phyloP scores from a whole-genome alignment of 257 asterid genomes.

The Nicotiana tabacum region DNA sequence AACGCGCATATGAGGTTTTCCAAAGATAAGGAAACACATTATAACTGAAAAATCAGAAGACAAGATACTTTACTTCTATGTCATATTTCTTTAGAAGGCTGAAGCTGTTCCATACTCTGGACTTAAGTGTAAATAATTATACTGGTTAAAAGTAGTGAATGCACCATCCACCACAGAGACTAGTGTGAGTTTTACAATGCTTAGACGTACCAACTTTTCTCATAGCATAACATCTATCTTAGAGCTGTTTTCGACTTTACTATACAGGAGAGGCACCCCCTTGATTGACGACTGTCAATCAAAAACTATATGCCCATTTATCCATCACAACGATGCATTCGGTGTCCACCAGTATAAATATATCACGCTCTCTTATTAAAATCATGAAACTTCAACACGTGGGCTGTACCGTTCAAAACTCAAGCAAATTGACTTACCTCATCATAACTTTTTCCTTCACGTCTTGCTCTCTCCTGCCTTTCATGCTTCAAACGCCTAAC shows the following conservation, averaged over 20 bases:
- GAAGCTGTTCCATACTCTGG: background rate
- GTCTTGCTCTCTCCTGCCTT: conserved; percentile 79
- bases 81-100: background rate
- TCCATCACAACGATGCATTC: background rate
- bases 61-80: background rate
- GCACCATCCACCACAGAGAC: conserved; percentile 7
- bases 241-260: background rate
- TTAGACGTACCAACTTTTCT: background rate
- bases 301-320: background rate
- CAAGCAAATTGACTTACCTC: conserved; percentile 51
- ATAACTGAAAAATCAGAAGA: background rate
- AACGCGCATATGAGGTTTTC: too few relatives aligned
- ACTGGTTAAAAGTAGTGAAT: background rate
- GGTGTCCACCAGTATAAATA: background rate
- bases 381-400: background rate
- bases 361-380: background rate
- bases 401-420: background rate
- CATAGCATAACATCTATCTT: background rate
- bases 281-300: conserved; percentile 1
- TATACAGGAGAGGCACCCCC: background rate
- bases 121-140: background rate
- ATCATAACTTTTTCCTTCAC: conserved; percentile 70
- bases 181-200: background rate
- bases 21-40: background rate
- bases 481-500: conserved; percentile 66